Evolutionary conservation across 352 stramenopile species (phyloP), one percentile per base, ranked within the genome.

Genomic region (Aphanomyces astaci): DNA sequence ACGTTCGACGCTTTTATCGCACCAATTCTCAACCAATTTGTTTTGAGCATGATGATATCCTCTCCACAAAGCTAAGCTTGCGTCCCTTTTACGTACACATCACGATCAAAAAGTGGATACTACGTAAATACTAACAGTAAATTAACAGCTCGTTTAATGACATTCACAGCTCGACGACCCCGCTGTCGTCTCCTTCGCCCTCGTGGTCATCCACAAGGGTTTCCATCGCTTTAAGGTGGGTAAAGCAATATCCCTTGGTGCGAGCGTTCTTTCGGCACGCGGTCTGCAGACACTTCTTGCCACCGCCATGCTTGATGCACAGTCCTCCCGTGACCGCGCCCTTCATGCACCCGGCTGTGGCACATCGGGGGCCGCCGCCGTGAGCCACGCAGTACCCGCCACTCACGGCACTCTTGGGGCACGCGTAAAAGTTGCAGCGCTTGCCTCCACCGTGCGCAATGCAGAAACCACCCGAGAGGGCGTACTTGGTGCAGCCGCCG

Each of bases 401-500:
- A 9, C 82, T 81, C 9, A 88, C 80, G 0, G 82, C 82, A 55
- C 80, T 88, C 64, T 86, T 88, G 28, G 64, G 71, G 72, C 82
- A 90, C 22, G 51, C 63, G 17, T 49, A 51, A 31, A 85, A 63
- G 40, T 87, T 74, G 75, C 86, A 92, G 27, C 86, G 82, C 76
- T 90, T 90, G 53, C 86, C 86, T 10, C 86, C 86, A 43, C 86
- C 86, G 63, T 94, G 83, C 25, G 84, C 82, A 68, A 92, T 91
- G 76, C 86, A 94, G 32, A 80, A 82, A 39, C 86, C 86, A 57
- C 86, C 86, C 11, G 88, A 71, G 9, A 92, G 71, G 11, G 86
- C 86, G 46, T 83, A 90, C 76, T 92, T 94, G 70, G 75, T 86
- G 73, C 86, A 94, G 28, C 83, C 73, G 4, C 73, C 73, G 25